phyloP scores from a whole-genome alignment of 2,329 filamentous ascomycete genomes.

The Colletotrichum sp. region DNA sequence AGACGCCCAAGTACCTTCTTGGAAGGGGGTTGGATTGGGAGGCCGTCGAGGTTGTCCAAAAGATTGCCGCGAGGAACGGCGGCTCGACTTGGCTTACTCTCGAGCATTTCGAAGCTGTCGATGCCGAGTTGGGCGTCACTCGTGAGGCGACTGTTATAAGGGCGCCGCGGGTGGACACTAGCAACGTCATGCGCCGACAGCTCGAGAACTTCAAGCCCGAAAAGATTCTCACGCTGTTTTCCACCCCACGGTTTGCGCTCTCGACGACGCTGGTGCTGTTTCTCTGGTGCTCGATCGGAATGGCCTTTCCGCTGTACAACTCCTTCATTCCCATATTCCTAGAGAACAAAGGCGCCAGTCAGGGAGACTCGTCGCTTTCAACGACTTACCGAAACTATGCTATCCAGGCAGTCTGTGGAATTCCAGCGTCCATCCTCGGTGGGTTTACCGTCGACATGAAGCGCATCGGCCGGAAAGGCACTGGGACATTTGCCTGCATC shows the following conservation, averaged over 20 bases:
- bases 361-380: constrained; percentile 5
- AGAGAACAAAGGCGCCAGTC: constrained; percentile 25
- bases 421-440: constrained; percentile 14
- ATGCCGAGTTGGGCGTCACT: background rate
- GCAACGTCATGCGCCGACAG: constrained; percentile 44
- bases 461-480: constrained; percentile 24
- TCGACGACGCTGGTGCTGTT: constrained; percentile 58
- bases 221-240: constrained; percentile 60
- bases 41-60: constrained; percentile 45
- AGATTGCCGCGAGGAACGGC: constrained; percentile 35
- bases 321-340: constrained; percentile 41
- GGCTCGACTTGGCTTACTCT: constrained; percentile 28
- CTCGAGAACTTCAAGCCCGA: constrained; percentile 55
- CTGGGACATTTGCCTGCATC: constrained; percentile 22
- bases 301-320: constrained; percentile 63
- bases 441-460: constrained; percentile 24
- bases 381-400: constrained; percentile 25
- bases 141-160: constrained; percentile 27
- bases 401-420: constrained; percentile 26
- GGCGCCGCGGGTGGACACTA: background rate
- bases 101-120: constrained; percentile 24
- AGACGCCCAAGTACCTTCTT: constrained; percentile 45
- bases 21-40: constrained; percentile 41
- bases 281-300: constrained; percentile 64
- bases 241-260: constrained; percentile 47